Evolutionary conservation across 2,329 filamentous ascomycete species (phyloP).

Genomic region (Aspergillus candidus): DNA sequence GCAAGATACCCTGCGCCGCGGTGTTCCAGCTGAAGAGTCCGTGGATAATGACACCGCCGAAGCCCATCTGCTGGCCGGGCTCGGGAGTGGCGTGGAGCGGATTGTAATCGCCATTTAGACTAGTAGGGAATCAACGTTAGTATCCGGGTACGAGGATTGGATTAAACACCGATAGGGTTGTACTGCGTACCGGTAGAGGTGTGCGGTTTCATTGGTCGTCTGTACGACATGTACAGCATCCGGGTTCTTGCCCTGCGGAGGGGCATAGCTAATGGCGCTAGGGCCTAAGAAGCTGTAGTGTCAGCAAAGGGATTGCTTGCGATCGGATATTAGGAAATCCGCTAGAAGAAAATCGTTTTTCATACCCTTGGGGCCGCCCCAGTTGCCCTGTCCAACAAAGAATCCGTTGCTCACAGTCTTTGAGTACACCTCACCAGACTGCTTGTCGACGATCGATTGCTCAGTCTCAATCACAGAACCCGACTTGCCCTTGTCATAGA

Average conservation of each 20-base stretch:
- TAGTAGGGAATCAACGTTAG: conserved; percentile 27
- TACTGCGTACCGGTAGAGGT: conserved; percentile 57
- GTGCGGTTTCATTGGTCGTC: conserved; percentile 64
- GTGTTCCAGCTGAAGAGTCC: conserved; percentile 85
- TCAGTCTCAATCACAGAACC: conserved; percentile 78
- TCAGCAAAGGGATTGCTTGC: conserved; percentile 1
- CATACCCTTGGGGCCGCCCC: conserved; percentile 82
- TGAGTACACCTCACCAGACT: conserved; percentile 63
- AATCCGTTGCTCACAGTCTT: conserved; percentile 66
- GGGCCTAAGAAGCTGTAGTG: conserved; percentile 40
- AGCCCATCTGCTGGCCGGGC: conserved; percentile 83
- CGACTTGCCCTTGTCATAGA: conserved; percentile 84
- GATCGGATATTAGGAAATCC: too few relatives aligned
- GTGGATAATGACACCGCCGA: conserved; percentile 82
- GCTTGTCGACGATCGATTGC: conserved; percentile 66
- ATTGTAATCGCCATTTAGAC: conserved; percentile 91
- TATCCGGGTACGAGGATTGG: not conserved
- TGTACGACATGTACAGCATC: conserved; percentile 66
- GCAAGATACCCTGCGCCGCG: conserved; percentile 65
- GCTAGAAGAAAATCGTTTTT: too few relatives aligned
- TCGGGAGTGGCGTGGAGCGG: conserved; percentile 83
- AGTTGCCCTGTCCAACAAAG: conserved; percentile 72
- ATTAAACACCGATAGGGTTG: too few relatives aligned
- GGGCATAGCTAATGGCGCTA: conserved; percentile 69
- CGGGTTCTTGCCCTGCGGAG: conserved; percentile 64